Base-by-base conservation (phyloP, 176 grass and related monocot species). In the Musa schizocarpa region DNA sequence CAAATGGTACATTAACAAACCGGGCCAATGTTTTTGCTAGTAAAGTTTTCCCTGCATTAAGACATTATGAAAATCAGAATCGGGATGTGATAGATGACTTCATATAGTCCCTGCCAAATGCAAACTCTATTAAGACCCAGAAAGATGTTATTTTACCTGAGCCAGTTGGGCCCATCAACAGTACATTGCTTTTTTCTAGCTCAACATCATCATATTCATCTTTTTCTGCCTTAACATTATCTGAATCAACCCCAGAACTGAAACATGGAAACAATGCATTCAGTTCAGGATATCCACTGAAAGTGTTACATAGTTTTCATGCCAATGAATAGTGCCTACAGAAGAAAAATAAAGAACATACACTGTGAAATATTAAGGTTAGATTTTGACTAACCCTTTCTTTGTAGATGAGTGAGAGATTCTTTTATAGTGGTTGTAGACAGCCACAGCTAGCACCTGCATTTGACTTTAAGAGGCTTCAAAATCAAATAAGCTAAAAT, bases 351-450 rank as follows among this genome's bases (percentile, higher is more conserved):
- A 57, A 23, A 78, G 53, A 19, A 53, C 19, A 54, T 34, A 61
- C 20, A 21, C 25, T 14, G 50, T 64, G 52, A 70, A 29, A 56
- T 79, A n/a, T 55, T 58, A 48, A 50, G 52, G 63, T 75, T 16
- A 43, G 64, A 34, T 54, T 52, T 73, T 50, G 71, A 63, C 90
- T 87, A 89, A 98, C 94, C 91, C 94, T 98, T 89, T 93, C 82
- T 83, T 90, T 80, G 85, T 68, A 78, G 83, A 93, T 78, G 88
- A 72, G 14, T 93, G 89, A 84, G 87, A 86, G 81, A 98, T 89
- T 93, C 94, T 89, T 85, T 98, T 98, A 76, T 93, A 98, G 72
- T 98, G 94, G 78, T 98, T 98, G 83, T 98, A 89, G 76, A 98
- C 94, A 73, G 94, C 90, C 79, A 93, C 94, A 23, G 94, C 93